Conservation (phyloP, 495 filamentous ascomycete genomes). For the Neurospora sp. region DNA sequence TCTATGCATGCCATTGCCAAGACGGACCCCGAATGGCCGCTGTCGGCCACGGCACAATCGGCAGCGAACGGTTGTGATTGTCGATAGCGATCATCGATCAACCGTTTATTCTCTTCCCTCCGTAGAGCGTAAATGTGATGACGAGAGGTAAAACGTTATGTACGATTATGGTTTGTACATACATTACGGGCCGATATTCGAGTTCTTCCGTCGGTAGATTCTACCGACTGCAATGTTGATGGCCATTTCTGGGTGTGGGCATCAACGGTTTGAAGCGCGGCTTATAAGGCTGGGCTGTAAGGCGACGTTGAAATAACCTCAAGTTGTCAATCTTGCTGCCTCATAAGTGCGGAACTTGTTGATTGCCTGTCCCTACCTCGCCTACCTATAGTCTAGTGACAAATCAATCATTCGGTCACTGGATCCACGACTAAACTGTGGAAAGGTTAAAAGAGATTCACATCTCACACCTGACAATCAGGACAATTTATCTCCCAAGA, state of each 20-base stretch:
- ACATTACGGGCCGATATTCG: background rate
- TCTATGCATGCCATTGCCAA: background rate
- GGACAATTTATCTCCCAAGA: background rate
- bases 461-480: background rate
- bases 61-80: background rate
- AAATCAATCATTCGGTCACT: background rate
- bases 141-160: background rate
- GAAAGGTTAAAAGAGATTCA: background rate
- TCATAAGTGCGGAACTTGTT: background rate
- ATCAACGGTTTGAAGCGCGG: background rate
- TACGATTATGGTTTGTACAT: background rate
- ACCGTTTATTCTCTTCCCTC: background rate
- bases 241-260: background rate
- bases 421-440: background rate
- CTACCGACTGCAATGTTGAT: background rate
- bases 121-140: background rate
- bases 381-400: background rate
- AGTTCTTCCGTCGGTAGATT: background rate
- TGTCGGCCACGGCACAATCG: background rate
- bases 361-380: background rate
- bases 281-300: background rate
- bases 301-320: background rate
- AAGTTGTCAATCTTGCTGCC: background rate
- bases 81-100: background rate
- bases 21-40: background rate